Evolutionary conservation across 495 filamentous ascomycete genomes (phyloP).

Genomic region (Elaphomyces granulatus): DNA sequence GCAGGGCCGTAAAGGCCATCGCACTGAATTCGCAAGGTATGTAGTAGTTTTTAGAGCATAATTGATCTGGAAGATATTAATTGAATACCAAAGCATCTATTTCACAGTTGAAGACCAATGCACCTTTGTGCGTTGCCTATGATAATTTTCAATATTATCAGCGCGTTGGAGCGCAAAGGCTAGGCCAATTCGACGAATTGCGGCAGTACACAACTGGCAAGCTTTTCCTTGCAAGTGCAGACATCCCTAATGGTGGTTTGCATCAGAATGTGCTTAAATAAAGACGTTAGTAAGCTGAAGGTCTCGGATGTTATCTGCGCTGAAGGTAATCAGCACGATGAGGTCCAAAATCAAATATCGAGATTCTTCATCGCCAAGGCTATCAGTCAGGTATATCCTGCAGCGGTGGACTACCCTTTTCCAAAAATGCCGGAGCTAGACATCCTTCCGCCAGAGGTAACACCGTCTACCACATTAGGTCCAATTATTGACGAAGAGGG

Average conservation of each 20-base stretch:
- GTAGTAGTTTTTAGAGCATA: neutral
- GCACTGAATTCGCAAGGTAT: neutral
- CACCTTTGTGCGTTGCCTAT: neutral
- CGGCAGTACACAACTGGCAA: neutral
- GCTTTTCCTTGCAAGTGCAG: neutral
- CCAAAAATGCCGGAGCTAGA: neutral
- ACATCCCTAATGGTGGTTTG: neutral
- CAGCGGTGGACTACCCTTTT: neutral
- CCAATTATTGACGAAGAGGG: neutral
- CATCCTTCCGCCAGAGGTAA: neutral
- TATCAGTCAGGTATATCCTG: neutral
- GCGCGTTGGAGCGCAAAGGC: neutral
- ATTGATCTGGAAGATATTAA: neutral
- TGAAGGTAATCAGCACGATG: neutral
- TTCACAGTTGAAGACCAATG: neutral
- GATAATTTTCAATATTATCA: neutral
- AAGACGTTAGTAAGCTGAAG: neutral
- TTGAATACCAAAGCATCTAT: neutral
- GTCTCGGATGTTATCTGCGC: neutral
- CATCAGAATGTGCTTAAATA: neutral
- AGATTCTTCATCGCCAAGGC: neutral
- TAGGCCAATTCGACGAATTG: neutral
- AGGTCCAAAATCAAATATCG: neutral
- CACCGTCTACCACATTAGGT: neutral
- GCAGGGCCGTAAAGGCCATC: neutral